These are phyloP conservation scores for Trichoderma reesei DNA, from an alignment of 495 filamentous ascomycete species.

Conservation along the genomic window DNA sequence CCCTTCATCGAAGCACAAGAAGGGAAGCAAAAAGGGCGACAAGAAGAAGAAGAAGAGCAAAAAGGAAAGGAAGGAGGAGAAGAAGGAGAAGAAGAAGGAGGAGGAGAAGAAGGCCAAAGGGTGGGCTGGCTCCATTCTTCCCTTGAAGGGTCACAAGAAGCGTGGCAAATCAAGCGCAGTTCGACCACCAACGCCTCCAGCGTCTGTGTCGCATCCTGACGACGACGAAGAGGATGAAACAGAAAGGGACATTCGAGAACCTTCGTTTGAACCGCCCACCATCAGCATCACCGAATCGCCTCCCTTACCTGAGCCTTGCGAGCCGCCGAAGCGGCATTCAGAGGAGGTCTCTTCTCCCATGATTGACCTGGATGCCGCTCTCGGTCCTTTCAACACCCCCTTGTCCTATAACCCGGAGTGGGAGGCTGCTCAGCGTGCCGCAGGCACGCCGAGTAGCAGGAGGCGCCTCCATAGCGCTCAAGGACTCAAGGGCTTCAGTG, in stretches of 20 bases:
- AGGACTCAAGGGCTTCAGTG: conserved; percentile 60
- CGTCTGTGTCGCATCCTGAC: conserved; percentile 12
- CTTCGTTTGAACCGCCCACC: background rate
- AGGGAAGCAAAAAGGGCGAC: conserved; percentile 6
- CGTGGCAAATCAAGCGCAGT: conserved; percentile 19
- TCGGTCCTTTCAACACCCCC: conserved; percentile 85
- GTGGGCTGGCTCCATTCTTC: conserved; percentile 70
- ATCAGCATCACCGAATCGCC: conserved; percentile 9
- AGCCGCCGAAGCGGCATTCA: conserved; percentile 21
- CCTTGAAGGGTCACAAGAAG: conserved; percentile 48
- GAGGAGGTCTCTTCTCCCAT: conserved; percentile 61
- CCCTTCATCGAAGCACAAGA: conserved; percentile 15
- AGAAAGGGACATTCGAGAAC: background rate
- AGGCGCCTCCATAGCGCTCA: conserved; percentile 87
- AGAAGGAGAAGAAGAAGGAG: conserved; percentile 15
- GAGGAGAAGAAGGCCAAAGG: conserved; percentile 67
- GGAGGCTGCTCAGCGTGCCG: conserved; percentile 46
- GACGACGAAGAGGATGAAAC: conserved; percentile 15
- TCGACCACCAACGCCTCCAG: conserved; percentile 4
- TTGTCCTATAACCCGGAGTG: conserved; percentile 46
- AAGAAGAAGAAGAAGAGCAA: conserved; percentile 47
- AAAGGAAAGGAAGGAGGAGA: conserved; percentile 44
- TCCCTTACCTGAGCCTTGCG: background rate
- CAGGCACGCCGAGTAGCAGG: conserved; percentile 44
- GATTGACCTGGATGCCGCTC: conserved; percentile 92